phyloP scores from a whole-genome alignment of 108 stramenopile genomes.

The Cyclotella kingstonii region DNA sequence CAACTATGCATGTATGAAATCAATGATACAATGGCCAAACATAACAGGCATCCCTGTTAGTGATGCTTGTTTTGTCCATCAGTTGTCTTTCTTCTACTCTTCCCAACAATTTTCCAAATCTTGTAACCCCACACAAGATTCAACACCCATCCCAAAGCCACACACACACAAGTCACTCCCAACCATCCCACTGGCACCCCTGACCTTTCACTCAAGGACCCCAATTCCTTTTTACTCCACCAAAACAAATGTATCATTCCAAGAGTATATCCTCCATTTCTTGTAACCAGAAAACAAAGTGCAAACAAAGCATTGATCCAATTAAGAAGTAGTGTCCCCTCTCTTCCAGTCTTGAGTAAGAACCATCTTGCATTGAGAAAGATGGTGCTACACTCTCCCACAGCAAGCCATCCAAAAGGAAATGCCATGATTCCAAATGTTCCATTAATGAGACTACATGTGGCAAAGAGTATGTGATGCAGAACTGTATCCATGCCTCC shows the following conservation, averaged over 20 bases:
- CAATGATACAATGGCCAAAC: no score
- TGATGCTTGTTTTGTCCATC: no score
- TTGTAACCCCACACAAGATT: slow-evolving; percentile 40
- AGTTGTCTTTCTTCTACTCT: not conserved
- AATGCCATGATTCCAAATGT: slow-evolving; percentile 37
- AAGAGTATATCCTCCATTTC: slow-evolving; percentile 25
- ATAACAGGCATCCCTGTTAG: no score
- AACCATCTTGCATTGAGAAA: slow-evolving; percentile 47
- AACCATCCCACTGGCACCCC: slow-evolving; percentile 25
- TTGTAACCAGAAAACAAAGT: slow-evolving; percentile 18
- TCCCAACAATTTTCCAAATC: slow-evolving; percentile 19
- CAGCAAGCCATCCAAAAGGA: slow-evolving; percentile 41
- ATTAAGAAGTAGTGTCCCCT: not conserved
- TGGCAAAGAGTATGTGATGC: slow-evolving; percentile 39
- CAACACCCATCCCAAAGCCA: slow-evolving; percentile 32
- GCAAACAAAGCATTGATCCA: slow-evolving; percentile 28
- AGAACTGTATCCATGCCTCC: slow-evolving; percentile 34
- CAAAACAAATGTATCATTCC: slow-evolving; percentile 35
- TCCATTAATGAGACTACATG: slow-evolving; percentile 30
- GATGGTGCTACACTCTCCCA: slow-evolving; percentile 40
- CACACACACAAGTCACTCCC: slow-evolving; percentile 28
- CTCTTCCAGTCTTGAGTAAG: slow-evolving; percentile 19
- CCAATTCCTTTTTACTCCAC: slow-evolving; percentile 11
- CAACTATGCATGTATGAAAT: no score
- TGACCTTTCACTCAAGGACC: slow-evolving; percentile 5